Percentiles rank a stretch among this genome's conserved stretches.
Evolutionary conservation across 768 basidiomycete genomes (phyloP).

Genomic region (Mycena kentingensis): DNA sequence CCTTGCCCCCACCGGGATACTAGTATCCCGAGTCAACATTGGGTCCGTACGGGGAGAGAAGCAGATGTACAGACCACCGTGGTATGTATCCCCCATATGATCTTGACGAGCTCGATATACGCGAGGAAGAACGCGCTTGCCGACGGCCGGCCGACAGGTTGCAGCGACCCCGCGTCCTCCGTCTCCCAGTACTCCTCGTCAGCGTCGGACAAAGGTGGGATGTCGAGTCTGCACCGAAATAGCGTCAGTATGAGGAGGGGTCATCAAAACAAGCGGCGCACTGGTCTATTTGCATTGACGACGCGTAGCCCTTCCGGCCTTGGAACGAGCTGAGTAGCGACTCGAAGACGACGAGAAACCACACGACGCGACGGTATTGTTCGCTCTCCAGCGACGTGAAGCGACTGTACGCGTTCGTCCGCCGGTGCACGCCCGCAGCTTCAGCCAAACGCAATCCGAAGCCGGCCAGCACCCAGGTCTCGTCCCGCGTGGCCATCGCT

Average conservation of each 20-base stretch:
- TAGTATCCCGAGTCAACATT: background rate
- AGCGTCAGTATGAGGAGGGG: background rate
- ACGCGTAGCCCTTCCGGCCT: slow-evolving; percentile 70
- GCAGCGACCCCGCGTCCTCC: slow-evolving; percentile 46
- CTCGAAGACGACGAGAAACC: slow-evolving; percentile 40
- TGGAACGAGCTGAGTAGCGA: slow-evolving; percentile 44
- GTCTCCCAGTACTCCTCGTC: slow-evolving; percentile 50
- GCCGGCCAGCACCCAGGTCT: slow-evolving; percentile 56
- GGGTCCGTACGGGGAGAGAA: background rate
- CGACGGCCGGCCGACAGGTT: slow-evolving; percentile 61
- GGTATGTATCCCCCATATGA: slow-evolving; percentile 9
- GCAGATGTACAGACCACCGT: slow-evolving; percentile 6
- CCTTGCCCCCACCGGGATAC: slow-evolving; percentile 4
- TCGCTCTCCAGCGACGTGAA: slow-evolving; percentile 49
- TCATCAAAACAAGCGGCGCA: slow-evolving; percentile 31
- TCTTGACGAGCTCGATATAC: slow-evolving; percentile 5
- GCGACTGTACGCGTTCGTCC: slow-evolving; percentile 30
- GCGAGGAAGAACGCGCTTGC: slow-evolving; percentile 2
- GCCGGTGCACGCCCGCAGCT: slow-evolving; percentile 62
- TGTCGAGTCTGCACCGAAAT: slow-evolving; percentile 51
- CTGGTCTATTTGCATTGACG: slow-evolving; percentile 69
- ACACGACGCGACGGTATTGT: slow-evolving; percentile 59
- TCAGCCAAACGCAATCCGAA: slow-evolving; percentile 62
- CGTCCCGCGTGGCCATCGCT: slow-evolving; percentile 42
- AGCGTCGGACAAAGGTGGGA: slow-evolving; percentile 62